Evolutionary conservation across 352 stramenopile genomes (phyloP).

Genomic region (Elongisporangium undulatum): DNA sequence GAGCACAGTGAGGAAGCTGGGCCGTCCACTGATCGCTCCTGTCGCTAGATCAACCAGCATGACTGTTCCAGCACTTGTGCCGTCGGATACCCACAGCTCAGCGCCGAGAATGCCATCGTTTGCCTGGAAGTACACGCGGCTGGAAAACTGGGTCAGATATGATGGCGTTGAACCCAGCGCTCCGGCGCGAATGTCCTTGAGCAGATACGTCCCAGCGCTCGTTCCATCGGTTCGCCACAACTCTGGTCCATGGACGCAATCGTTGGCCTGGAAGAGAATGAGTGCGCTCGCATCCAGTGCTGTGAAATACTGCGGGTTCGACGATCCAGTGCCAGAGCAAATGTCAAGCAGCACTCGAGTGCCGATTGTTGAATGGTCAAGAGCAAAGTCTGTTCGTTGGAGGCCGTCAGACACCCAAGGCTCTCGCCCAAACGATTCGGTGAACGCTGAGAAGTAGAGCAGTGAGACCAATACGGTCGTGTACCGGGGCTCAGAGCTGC

Average conservation of each 20-base stretch:
- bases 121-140: conserved; percentile 69
- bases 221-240: conserved; percentile 77
- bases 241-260: conserved; percentile 75
- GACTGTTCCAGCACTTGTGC: conserved; percentile 32
- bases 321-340: conserved; percentile 30
- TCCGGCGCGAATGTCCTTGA: conserved; percentile 63
- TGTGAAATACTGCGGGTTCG: conserved; percentile 46
- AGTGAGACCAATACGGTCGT: conserved; percentile 25
- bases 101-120: conserved; percentile 68
- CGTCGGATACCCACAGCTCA: conserved; percentile 81
- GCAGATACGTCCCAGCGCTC: conserved; percentile 30
- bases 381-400: conserved; percentile 17
- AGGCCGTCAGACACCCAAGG: conserved; percentile 57
- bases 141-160: conserved; percentile 45
- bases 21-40: conserved; percentile 25
- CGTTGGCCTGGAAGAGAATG: conserved; percentile 82
- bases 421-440: conserved; percentile 33
- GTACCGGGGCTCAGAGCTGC: conserved; percentile 31
- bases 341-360: conserved; percentile 65
- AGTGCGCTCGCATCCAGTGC: conserved; percentile 12
- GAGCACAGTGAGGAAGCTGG: conserved; percentile 42
- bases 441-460: conserved; percentile 59
- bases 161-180: conserved; percentile 30
- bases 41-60: conserved; percentile 59
- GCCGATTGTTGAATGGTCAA: conserved; percentile 17